Evolutionary conservation across 78 protist species (phyloP).

Genomic region (Bodo saltans): DNA sequence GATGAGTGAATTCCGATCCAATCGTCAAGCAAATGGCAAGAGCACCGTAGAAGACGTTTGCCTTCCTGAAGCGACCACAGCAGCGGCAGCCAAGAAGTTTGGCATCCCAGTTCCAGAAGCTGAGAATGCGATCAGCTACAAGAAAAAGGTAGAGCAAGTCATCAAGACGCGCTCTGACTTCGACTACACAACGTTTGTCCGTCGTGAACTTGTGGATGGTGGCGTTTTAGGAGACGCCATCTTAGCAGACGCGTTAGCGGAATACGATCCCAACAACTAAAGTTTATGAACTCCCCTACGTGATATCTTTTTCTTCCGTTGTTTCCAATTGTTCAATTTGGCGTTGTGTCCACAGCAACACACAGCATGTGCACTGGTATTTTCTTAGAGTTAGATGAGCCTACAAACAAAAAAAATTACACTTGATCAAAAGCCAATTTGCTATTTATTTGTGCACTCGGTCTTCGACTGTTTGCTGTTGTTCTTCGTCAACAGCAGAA

Average conservation of each 20-base stretch:
- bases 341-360: no score
- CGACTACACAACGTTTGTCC: conserved; percentile 5
- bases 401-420: no score
- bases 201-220: not conserved
- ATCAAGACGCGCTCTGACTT: not conserved
- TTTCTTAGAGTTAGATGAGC: no score
- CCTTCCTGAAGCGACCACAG: not conserved
- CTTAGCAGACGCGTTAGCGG: conserved; percentile 3
- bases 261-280: not conserved
- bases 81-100: not conserved
- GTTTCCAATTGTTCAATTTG: no score
- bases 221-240: conserved; percentile 4
- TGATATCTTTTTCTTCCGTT: no score
- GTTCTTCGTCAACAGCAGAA: no score
- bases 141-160: no score
- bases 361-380: no score
- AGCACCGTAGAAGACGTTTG: not conserved
- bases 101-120: not conserved
- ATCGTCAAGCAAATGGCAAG: not conserved
- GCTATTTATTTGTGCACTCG: no score
- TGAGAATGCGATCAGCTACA: not conserved
- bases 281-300: not conserved
- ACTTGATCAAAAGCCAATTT: no score
- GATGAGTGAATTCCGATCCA: not conserved
- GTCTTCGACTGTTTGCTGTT: no score